A percentile compares a stretch with the other conserved stretches of the same genome.
Evolutionary conservation across 805 yeast species (phyloP).

Genomic region (Candida peoriensis): DNA sequence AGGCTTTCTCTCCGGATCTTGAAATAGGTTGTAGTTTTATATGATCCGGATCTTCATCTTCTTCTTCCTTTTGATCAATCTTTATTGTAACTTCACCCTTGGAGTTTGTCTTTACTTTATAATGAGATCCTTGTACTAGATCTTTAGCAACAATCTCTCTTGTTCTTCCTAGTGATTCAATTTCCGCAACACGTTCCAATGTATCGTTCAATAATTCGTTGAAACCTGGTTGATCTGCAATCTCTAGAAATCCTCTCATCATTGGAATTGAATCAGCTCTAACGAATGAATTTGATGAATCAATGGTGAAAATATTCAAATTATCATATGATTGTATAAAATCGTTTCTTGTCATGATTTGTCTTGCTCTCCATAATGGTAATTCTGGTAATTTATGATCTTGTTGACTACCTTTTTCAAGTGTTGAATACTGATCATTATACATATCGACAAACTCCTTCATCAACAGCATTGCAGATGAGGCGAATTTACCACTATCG

Average conservation of each 20-base stretch:
- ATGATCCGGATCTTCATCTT: conserved; percentile 18
- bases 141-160: conserved; percentile 73
- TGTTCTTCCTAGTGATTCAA: conserved; percentile 74
- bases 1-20: conserved; percentile 16
- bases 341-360: conserved; percentile 81
- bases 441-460: conserved; percentile 62
- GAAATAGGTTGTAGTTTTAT: conserved; percentile 25
- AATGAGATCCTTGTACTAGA: conserved; percentile 46
- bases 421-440: conserved; percentile 34
- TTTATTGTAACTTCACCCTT: conserved; percentile 14
- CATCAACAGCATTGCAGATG: conserved; percentile 70
- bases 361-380: conserved; percentile 81
- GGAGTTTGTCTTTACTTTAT: conserved; percentile 25
- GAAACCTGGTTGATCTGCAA: conserved; percentile 66
- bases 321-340: conserved; percentile 72
- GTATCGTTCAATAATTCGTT: conserved; percentile 62
- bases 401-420: conserved; percentile 2
- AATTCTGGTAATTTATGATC: conserved; percentile 59
- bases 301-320: conserved; percentile 74
- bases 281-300: conserved; percentile 58
- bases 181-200: conserved; percentile 61
- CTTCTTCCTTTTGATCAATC: conserved; percentile 14
- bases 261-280: conserved; percentile 81
- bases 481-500: conserved; percentile 74
- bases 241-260: conserved; percentile 87